Percentiles rank a stretch among this genome's conserved stretches.
These are phyloP conservation scores for Petunia secreta DNA, from an alignment of 257 asterid species.

Conservation along the genomic window DNA sequence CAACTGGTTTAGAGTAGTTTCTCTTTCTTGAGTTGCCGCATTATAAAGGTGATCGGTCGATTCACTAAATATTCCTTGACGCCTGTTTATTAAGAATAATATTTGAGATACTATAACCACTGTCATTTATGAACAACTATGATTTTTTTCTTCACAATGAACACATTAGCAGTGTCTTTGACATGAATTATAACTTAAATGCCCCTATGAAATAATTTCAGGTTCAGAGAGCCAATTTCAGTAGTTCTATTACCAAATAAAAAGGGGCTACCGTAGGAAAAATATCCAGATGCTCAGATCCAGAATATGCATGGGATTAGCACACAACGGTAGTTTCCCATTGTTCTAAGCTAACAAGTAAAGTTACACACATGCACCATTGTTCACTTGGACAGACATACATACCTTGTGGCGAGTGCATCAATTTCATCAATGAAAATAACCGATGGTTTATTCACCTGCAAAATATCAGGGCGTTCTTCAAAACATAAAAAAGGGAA, in stretches of 20 bases:
- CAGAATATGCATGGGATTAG: background rate
- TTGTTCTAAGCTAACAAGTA: background rate
- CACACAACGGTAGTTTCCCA: background rate
- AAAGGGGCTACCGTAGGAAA: background rate
- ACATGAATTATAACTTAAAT: background rate
- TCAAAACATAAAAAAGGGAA: constrained; percentile 25
- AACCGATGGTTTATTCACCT: constrained; percentile 97
- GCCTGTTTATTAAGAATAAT: constrained; percentile 55
- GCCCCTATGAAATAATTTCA: background rate
- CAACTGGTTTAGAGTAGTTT: constrained; percentile 96
- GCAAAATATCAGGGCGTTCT: constrained; percentile 38
- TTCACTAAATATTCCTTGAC: constrained; percentile 74
- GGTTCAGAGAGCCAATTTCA: background rate
- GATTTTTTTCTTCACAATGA: background rate
- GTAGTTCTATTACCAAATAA: constrained; percentile 7
- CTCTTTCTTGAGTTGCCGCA: constrained; percentile 96
- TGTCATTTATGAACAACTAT: constrained; percentile 10
- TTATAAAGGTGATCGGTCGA: constrained; percentile 58
- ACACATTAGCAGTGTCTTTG: background rate
- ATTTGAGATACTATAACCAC: constrained; percentile 14
- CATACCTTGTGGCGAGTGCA: constrained; percentile 95
- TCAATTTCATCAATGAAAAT: constrained; percentile 98
- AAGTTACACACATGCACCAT: background rate
- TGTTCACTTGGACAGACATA: background rate
- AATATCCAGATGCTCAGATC: constrained; percentile 9